Base-by-base conservation (phyloP, 192 early-diverging fungal species). In the Coemansia sp. region DNA sequence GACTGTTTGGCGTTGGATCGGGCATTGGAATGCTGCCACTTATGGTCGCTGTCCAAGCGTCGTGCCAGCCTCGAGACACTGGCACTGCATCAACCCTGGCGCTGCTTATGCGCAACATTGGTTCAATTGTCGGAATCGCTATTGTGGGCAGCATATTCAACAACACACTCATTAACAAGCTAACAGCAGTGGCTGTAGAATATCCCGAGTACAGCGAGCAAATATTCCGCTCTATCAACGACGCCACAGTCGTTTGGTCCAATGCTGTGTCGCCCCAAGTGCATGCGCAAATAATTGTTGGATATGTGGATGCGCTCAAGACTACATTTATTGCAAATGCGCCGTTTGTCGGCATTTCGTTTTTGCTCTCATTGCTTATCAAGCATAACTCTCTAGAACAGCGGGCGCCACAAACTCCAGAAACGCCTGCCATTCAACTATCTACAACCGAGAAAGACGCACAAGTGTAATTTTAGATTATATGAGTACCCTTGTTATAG, bases 311-410 rank as follows among this genome's bases (percentile, higher is more conserved):
- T 18, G 63, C 71, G 1, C 40, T 68, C 17, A 63, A 59, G 57
- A 57, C 65, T 14, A 68, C 62, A 9, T 73, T 68, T 64, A 66
- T 66, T 18, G 71, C 71, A 2, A 67, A 68, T 38, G 64, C 66
- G 9, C 71, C 71, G 7, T 68, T 73, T 63, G 66, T 68, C 26
- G 66, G 65, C 14, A 53, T 64, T 11, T 55, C 56, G 4, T 73
- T 73, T 44, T 9, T 64, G 25, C 61, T 68, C 15, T 59, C 66
- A 0, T 37, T 68, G 31, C 38, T 68, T 4, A 63, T 74, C 46
- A 68, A 64, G 47, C 71, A 74, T 14, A 42, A 36, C 10, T 66
- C 70, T 0, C 58, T 71, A 4, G 64, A 53, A 44, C 15, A 58
- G 17, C 37, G 56, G 8, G 31, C 40, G 46, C 15, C 37, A 4